Evolutionary conservation across 1,139 yeast genomes (phyloP).

Genomic region (Pichia sp.): DNA sequence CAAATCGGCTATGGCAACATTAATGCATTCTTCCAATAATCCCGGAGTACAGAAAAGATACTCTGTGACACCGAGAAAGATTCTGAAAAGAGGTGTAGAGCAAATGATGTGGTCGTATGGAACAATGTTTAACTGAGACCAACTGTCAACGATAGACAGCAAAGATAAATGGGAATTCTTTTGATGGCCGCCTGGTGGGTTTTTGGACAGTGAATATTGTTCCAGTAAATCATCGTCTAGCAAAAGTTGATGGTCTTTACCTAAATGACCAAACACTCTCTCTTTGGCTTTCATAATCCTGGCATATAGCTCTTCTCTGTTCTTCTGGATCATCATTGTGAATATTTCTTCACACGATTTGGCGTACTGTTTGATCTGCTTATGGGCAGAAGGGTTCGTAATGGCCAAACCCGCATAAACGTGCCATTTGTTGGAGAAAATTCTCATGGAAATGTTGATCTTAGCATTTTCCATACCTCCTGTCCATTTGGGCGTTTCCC

Average conservation of each 20-base stretch:
- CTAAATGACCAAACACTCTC: slow-evolving; percentile 64
- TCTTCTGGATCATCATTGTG: slow-evolving; percentile 71
- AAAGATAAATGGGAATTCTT: slow-evolving; percentile 88
- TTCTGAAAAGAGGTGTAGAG: slow-evolving; percentile 87
- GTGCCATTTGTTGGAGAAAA: slow-evolving; percentile 93
- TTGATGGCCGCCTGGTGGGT: slow-evolving; percentile 58
- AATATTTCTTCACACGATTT: slow-evolving; percentile 76
- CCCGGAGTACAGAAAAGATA: slow-evolving; percentile 82
- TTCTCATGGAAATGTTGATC: slow-evolving; percentile 83
- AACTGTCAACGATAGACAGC: slow-evolving; percentile 87
- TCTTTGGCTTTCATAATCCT: slow-evolving; percentile 62
- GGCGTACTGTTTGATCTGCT: slow-evolving; percentile 85
- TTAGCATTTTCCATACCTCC: slow-evolving; percentile 97
- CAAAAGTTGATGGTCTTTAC: slow-evolving; percentile 46
- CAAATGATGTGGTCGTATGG: slow-evolving; percentile 97
- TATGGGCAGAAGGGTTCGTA: slow-evolving; percentile 90
- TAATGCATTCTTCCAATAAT: slow-evolving; percentile 67
- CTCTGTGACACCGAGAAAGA: slow-evolving; percentile 90
- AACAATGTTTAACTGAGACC: slow-evolving; percentile 76
- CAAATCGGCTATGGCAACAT: slow-evolving; percentile 58
- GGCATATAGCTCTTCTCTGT: slow-evolving; percentile 44
- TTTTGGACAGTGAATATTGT: slow-evolving; percentile 67
- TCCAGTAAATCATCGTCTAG: slow-evolving; percentile 76
- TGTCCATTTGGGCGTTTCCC: slow-evolving; percentile 81
- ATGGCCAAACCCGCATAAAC: slow-evolving; percentile 97